Base-by-base conservation (phyloP, 2,329 filamentous ascomycete genomes). In the Bisporella sp. region DNA sequence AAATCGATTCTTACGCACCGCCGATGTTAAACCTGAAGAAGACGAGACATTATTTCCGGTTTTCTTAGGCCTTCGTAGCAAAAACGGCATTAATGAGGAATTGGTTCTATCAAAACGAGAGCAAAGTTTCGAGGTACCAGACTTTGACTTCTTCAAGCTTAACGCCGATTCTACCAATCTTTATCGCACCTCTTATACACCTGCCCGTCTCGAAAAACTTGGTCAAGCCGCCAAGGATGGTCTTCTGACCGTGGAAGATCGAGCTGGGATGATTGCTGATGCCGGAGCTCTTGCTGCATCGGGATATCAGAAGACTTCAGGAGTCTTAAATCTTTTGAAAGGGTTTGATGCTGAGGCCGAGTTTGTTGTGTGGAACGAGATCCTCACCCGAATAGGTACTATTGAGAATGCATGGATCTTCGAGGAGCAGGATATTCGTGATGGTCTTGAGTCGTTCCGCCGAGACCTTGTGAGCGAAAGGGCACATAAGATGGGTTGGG, bases 311-410 rank as follows among this genome's bases (percentile, higher is more conserved):
- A 95, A 89, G 75, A 96, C 92, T 0, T 95, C 91, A 12, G 90
- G 89, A 9, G 78, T 96, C 47, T 72, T 97, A 41, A 90, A 86
- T 48, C 77, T 97, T 11, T 76, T 97, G 49, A 87, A 95, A 67
- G 84, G 87, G 46, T 93, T 97, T 54, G 87, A 88, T 67, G 77
- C 82, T 1, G 92, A 97, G 71, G 75, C 82, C 1, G 88, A 95
- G 62, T 96, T 90, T 58, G 88, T 96, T 39, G 92, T 97, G 3
- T 97, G 92, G 92, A 90, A 89, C 59, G 91, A 96, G 68, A 88
- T 97, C 52, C 79, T 90, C 46, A 79, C 85, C 43, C 84, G 90
- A 44, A 78, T 96, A 52, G 81, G 79, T 29, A 77, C 83, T n/a
- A 78, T 97, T 35, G 86, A 91, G 59, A 79, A 79, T 48, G 87